Percentiles rank a stretch among this genome's conserved stretches.
Evolutionary conservation across 2,329 filamentous ascomycete genomes (phyloP).

Genomic region (Pseudogymnoascus sp.): DNA sequence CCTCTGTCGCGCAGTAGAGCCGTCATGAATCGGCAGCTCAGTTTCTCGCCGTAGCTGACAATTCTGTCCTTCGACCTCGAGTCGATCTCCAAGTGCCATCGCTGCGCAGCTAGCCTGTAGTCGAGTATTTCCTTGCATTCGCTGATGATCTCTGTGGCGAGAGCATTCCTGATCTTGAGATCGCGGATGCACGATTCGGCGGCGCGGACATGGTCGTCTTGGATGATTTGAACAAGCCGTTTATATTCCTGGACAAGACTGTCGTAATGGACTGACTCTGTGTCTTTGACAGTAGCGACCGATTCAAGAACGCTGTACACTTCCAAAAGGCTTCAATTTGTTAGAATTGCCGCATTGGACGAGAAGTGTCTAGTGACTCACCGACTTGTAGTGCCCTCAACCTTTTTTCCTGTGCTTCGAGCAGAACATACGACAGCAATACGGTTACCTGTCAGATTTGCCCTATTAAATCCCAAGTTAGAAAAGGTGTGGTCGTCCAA

Average conservation of each 20-base stretch:
- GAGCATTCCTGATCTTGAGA: constrained; percentile 45
- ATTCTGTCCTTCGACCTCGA: constrained; percentile 76
- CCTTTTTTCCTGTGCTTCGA: constrained; percentile 87
- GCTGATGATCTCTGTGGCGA: constrained; percentile 59
- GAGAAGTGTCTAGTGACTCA: constrained; percentile 40
- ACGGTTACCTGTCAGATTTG: constrained; percentile 57
- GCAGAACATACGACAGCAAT: constrained; percentile 94
- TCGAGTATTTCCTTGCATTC: constrained; percentile 78
- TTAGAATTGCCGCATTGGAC: background rate
- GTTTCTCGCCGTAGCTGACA: constrained; percentile 89
- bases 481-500: background rate
- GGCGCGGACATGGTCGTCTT: constrained; percentile 70
- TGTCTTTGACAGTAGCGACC: constrained; percentile 44
- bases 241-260: constrained; percentile 55
- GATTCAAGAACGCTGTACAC: constrained; percentile 50
- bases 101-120: constrained; percentile 56
- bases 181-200: constrained; percentile 55
- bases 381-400: constrained; percentile 91
- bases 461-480: constrained; percentile 32
- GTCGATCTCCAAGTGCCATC: constrained; percentile 68
- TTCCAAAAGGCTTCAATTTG: constrained; percentile 38
- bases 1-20: constrained; percentile 72
- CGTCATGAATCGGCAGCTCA: constrained; percentile 88
- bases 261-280: constrained; percentile 43
- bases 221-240: constrained; percentile 70